Conservation (phyloP, 371 early-diverging fungal genomes). For the Mucor velutinosus region DNA sequence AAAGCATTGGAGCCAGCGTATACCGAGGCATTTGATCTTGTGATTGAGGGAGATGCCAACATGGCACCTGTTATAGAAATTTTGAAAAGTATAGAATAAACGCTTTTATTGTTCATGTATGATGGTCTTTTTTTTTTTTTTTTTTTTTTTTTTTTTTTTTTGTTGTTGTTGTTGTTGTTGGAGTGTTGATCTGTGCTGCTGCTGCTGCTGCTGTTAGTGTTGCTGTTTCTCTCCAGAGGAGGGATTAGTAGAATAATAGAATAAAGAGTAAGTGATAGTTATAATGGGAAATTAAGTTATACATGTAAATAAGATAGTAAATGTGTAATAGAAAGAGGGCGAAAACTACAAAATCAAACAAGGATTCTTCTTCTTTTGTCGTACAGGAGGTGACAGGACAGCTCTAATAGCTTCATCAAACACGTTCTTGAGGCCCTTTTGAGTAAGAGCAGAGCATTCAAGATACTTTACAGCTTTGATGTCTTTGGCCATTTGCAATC, state of each 20-base stretch:
- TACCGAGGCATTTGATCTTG: conserved; percentile 68
- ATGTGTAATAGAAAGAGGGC: background rate
- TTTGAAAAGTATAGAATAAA: conserved; percentile 27
- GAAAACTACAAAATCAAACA: conserved; percentile 68
- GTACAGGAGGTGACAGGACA: conserved; percentile 75
- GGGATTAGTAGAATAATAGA: background rate
- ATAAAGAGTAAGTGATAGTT: background rate
- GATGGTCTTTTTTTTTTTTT: background rate
- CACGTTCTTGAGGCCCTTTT: conserved; percentile 96
- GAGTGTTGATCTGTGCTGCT: no score
- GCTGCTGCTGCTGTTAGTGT: background rate
- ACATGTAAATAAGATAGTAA: background rate
- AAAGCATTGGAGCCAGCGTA: conserved; percentile 55
- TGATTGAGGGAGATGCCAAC: conserved; percentile 65
- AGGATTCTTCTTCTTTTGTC: conserved; percentile 64
- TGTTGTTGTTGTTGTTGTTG: no score
- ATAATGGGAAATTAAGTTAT: background rate
- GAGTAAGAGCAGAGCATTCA: conserved; percentile 98
- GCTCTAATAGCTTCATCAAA: conserved; percentile 98
- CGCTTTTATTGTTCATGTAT: background rate
- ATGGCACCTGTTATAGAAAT: conserved; percentile 53
- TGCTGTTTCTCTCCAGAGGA: background rate
- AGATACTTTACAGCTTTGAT: conserved; percentile 92
- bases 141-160: no score
- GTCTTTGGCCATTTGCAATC: conserved; percentile 89